Evolutionary conservation across 257 asterid genomes (phyloP).

Genomic region (Cinchona pubescens): DNA sequence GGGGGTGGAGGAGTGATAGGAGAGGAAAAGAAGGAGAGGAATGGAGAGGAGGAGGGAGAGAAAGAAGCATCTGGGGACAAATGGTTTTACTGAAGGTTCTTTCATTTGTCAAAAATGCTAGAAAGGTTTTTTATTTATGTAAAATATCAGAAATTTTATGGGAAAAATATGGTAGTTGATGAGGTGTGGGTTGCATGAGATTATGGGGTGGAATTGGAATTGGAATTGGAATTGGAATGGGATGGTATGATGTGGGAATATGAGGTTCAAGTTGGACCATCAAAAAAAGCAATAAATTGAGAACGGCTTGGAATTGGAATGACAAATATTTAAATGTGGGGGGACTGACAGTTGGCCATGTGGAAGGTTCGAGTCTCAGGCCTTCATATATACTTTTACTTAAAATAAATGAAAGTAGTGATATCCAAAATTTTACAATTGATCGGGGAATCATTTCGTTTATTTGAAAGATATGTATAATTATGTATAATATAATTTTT

Average conservation of each 20-base stretch:
- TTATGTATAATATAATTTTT: too few relatives aligned
- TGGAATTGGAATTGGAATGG: background rate
- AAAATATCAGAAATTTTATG: too few relatives aligned
- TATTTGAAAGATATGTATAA: too few relatives aligned
- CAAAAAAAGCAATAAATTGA: background rate
- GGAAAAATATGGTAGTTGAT: background rate
- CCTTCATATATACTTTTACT: too few relatives aligned
- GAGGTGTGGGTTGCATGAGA: background rate
- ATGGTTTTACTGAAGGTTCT: slow-evolving; percentile 21
- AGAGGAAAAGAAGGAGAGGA: slow-evolving; percentile 31
- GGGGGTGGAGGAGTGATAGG: slow-evolving; percentile 10
- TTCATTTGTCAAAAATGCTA: slow-evolving; percentile 33
- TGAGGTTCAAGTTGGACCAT: background rate
- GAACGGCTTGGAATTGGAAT: background rate
- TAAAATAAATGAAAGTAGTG: background rate
- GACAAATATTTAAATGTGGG: background rate
- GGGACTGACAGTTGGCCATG: slow-evolving; percentile 8
- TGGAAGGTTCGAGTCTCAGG: background rate
- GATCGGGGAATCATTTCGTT: too few relatives aligned
- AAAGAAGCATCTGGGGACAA: slow-evolving; percentile 24
- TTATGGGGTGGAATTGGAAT: background rate
- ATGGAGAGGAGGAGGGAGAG: slow-evolving; percentile 29
- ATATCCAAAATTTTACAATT: too few relatives aligned
- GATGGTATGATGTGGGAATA: background rate
- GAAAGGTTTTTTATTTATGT: slow-evolving; percentile 2